Evolutionary conservation across 75 land plant genomes (phyloP), one percentile per base, ranked within the genome.

Genomic region (Cunninghamia lanceolata): DNA sequence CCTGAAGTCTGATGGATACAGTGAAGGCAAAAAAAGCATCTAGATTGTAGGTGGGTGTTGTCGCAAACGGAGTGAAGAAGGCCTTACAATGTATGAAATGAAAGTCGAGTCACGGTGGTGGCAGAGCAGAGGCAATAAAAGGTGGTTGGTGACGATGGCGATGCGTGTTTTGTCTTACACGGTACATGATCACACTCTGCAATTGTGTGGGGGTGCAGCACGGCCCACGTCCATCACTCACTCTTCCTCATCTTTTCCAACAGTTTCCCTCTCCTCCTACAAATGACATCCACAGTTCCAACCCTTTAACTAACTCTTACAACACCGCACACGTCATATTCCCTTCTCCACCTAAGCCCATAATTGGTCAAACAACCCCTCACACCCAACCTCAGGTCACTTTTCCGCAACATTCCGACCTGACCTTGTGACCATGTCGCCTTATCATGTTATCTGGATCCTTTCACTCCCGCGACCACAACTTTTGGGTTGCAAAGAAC

Each of bases 181-280:
- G 45, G 3, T 78, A 78, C 81, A 78, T 19, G 28, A 40, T 78
- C 47, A 21, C 45, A 40, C 28, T 42, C 81, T 78, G 81, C 81
- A 78, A 78, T 78, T 8, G 81, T 46, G 81, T 78, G 81, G 81
- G 81, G 81, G 81, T 25, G 46, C 81, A 78, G 81, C 81, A 78
- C 25, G 43, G 81, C 3, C 81, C 81, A 78, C 47, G 81, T 11
- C 45, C 36, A 39, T 39, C 19, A 73, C 35, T 73, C 13, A 4
- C 76, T 6, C 39, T n/a, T n/a, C 79, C 17, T 76, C 79, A 78
- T 40, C 81, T 78, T 78, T 78, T 21, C 81, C 81, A 78, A 40
- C 81, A 78, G 81, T 78, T 45, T 36, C 81, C 81, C 28, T 17
- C 81, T 40, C 28, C 43, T 40, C 81, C 81, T 78, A 78, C 81